Evolutionary conservation across 2,329 filamentous ascomycete genomes (phyloP).

Genomic region (Claviceps maximensis): DNA sequence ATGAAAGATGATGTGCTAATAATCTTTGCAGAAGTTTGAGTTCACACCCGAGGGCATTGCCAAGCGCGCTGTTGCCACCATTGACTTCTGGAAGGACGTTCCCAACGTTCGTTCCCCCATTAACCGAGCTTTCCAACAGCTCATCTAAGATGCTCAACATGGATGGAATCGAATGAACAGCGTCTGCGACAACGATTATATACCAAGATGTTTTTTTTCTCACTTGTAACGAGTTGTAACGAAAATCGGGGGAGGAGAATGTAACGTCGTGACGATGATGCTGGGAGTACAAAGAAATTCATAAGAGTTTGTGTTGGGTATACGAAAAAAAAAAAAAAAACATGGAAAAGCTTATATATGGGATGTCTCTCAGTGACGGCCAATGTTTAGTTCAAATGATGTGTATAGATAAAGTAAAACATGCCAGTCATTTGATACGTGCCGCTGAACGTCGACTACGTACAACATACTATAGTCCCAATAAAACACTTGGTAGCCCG

Average conservation of each 20-base stretch:
- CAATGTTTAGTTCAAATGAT: neutral
- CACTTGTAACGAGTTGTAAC: constrained; percentile 8
- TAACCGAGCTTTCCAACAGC: constrained; percentile 95
- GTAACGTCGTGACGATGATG: constrained; percentile 14
- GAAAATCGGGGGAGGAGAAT: neutral
- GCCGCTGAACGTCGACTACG: neutral
- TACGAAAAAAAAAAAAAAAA: constrained; percentile 11
- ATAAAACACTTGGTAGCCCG: no score
- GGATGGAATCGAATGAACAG: neutral
- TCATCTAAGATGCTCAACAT: constrained; percentile 53
- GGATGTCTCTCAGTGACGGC: constrained; percentile 2
- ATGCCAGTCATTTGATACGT: neutral
- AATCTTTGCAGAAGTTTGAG: constrained; percentile 72
- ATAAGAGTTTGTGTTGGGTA: constrained; percentile 8
- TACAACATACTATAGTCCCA: neutral
- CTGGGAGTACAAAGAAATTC: constrained; percentile 13
- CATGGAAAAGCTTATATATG: no score
- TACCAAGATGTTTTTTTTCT: constrained; percentile 2
- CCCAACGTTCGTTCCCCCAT: constrained; percentile 84
- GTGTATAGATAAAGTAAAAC: neutral
- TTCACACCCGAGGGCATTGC: constrained; percentile 94
- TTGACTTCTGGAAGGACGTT: constrained; percentile 95
- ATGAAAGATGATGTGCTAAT: constrained; percentile 20
- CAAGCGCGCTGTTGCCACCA: constrained; percentile 83
- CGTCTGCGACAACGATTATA: neutral